phyloP scores from a whole-genome alignment of 2,329 filamentous ascomycete genomes.

The Cladophialophora yegresii region DNA sequence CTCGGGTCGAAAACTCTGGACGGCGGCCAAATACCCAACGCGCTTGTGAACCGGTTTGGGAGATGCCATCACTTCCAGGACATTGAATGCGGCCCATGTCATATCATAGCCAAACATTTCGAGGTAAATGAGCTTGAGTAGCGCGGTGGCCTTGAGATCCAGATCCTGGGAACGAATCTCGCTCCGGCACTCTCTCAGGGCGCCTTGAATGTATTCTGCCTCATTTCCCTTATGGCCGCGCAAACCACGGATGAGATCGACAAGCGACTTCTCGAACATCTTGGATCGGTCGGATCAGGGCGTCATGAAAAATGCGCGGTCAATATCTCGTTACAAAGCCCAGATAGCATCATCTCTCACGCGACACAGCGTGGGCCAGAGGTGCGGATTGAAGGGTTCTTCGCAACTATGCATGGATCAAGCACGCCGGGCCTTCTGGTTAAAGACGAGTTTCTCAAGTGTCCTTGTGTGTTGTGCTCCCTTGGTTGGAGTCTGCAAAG shows the following conservation, averaged over 20 bases:
- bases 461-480: neutral
- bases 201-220: constrained; percentile 90
- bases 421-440: neutral
- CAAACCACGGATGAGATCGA: constrained; percentile 95
- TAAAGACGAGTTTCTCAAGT: neutral
- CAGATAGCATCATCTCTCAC: constrained; percentile 21
- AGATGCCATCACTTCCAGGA: constrained; percentile 98
- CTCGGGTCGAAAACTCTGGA: constrained; percentile 92
- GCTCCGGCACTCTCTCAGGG: constrained; percentile 88
- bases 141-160: constrained; percentile 93
- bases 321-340: constrained; percentile 7
- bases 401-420: neutral
- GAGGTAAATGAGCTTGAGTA: constrained; percentile 93
- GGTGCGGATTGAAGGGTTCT: neutral
- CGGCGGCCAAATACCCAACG: constrained; percentile 89
- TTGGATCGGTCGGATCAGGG: constrained; percentile 7
- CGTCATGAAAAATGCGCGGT: constrained; percentile 8
- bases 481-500: neutral
- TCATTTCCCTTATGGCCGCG: constrained; percentile 95
- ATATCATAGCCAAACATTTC: constrained; percentile 99
- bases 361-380: constrained; percentile 10
- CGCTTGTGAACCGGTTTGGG: constrained; percentile 93
- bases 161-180: constrained; percentile 94
- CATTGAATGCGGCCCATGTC: constrained; percentile 98
- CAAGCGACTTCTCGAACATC: constrained; percentile 99